These are phyloP conservation scores for Rhizophlyctis rosea DNA, from an alignment of 192 early-diverging fungal species.

Conservation along the genomic window DNA sequence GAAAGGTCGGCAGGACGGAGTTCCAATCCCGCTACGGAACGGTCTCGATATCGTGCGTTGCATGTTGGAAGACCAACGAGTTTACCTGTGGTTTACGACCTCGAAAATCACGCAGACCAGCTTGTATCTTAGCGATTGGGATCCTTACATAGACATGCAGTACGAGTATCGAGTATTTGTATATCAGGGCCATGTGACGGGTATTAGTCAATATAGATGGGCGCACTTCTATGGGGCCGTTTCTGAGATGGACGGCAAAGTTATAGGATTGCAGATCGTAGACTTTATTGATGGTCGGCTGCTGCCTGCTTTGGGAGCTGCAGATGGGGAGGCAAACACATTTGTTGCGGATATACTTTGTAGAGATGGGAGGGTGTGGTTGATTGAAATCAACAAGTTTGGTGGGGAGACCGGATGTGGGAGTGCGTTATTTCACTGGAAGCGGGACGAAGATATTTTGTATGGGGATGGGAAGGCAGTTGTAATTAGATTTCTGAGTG, in stretches of 20 bases:
- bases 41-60: not conserved
- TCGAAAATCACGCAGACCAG: not conserved
- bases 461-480: no score
- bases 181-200: not conserved
- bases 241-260: not conserved
- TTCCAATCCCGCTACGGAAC: not conserved
- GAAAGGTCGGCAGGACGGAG: not conserved
- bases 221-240: not conserved
- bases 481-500: no score
- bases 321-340: no score
- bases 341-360: constrained; percentile 3
- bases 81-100: not conserved
- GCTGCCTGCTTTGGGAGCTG: not conserved
- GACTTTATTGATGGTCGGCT: not conserved
- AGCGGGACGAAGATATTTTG: no score
- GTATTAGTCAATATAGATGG: not conserved
- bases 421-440: constrained; percentile 1
- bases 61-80: not conserved
- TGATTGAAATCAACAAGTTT: constrained; percentile 10
- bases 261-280: not conserved
- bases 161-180: not conserved
- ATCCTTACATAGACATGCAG: not conserved
- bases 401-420: constrained; percentile 9
- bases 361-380: not conserved
- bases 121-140: not conserved